Evolutionary conservation across 2,329 filamentous ascomycete genomes (phyloP), one percentile per base, ranked within the genome.

Genomic region (Penicillium oxalicum): DNA sequence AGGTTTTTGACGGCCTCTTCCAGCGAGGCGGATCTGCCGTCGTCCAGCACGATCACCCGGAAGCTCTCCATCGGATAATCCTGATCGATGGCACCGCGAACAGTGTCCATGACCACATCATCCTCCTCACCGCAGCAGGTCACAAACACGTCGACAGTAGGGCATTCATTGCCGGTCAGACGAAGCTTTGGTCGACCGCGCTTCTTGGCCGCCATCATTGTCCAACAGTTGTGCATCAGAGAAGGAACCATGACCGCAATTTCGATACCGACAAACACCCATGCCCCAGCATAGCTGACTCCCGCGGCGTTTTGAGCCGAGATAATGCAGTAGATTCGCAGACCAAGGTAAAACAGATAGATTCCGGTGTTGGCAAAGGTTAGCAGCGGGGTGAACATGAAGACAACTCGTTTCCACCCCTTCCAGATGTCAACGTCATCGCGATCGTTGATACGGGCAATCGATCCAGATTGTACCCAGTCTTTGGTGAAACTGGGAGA

Each of bases 231-330:
- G 67, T 82, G 78, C 69, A 80, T 73, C 33, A 81, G 64, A 3
- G 76, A 72, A 5, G 79, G 79, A 45, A 80, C 70, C 4, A 77
- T 75, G 6, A 76, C 72, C n/a, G 70, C 66, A 35, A 79, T 61
- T 29, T 82, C 79, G 48, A 81, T 72, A 25, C 67, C 75, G 46
- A 82, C 77, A 54, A 82, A 82, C 5, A 80, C 59, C 79, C 79
- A 82, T 2, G 79, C 79, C 39, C 75, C 72, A 4, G 70, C 67
- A 51, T 75, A 82, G 2, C 66, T 67, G 24, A 66, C 60, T 3
- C 60, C 42, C 4, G 66, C 64, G 1, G 63, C 62, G 1, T 70
- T 65, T 55, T 82, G 77, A 0, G 79, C 77, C 39, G 66, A 64
- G n/a, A 78, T 61, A 45, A 80, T 74, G 57, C 77, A 81, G 44